Evolutionary conservation across 2,329 filamentous ascomycete genomes (phyloP).

Genomic region (Fusarium sp.): DNA sequence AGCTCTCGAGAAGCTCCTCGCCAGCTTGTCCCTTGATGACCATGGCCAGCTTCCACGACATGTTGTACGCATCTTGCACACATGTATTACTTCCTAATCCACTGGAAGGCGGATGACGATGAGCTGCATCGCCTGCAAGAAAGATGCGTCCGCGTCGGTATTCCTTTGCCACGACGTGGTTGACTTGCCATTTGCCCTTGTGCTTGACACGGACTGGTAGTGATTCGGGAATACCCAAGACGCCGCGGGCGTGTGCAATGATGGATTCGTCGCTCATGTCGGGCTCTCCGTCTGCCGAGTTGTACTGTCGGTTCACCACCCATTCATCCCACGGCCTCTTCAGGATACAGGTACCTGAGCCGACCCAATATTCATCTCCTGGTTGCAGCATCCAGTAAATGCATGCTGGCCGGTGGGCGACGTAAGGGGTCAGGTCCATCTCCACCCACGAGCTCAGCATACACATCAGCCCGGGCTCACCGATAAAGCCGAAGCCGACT

Average conservation of each 20-base stretch:
- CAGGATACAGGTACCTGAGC: slow-evolving; percentile 15
- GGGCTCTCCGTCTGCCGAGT: slow-evolving; percentile 22
- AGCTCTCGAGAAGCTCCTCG: slow-evolving; percentile 54
- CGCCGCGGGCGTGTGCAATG: slow-evolving; percentile 16
- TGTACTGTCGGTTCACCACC: slow-evolving; percentile 27
- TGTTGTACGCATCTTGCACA: slow-evolving; percentile 65
- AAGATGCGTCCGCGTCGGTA: slow-evolving; percentile 19
- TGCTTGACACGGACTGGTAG: slow-evolving; percentile 23
- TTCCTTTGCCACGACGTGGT: slow-evolving; percentile 21
- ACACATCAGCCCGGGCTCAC: slow-evolving; percentile 22
- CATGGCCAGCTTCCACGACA: slow-evolving; percentile 65
- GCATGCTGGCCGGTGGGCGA: slow-evolving; percentile 19
- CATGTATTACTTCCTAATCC: slow-evolving; percentile 69
- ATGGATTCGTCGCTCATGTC: slow-evolving; percentile 21
- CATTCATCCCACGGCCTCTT: slow-evolving; percentile 25
- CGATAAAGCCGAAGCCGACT: slow-evolving; percentile 14
- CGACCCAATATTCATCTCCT: slow-evolving; percentile 23
- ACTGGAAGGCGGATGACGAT: slow-evolving; percentile 67
- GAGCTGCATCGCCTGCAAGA: slow-evolving; percentile 64
- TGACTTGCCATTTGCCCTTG: slow-evolving; percentile 26
- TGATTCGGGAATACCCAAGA: slow-evolving; percentile 10
- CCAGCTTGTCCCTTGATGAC: slow-evolving; percentile 50
- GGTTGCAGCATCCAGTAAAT: slow-evolving; percentile 27
- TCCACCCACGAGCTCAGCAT: slow-evolving; percentile 25
- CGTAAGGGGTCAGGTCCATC: slow-evolving; percentile 20